Conservation (phyloP, 2,329 filamentous ascomycete genomes). For the Neofusicoccum kwambonambiense region DNA sequence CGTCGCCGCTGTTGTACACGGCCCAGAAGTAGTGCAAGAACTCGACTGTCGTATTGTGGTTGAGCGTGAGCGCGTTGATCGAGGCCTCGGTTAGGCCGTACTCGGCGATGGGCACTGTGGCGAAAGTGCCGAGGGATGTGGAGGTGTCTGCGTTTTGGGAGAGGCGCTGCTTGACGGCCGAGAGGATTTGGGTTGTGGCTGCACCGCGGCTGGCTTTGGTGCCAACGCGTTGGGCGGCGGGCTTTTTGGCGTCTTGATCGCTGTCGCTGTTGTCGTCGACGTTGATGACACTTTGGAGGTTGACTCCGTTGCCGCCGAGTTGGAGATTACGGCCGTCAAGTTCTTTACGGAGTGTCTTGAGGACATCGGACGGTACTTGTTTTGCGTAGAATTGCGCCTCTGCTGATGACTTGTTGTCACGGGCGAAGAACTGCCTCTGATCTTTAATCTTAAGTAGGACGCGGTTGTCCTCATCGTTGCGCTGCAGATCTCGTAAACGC, state of each 20-base stretch:
- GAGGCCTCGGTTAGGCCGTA: slow-evolving; percentile 43
- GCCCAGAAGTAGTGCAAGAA: slow-evolving; percentile 98
- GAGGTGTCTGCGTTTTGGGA: slow-evolving; percentile 51
- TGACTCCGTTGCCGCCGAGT: slow-evolving; percentile 35
- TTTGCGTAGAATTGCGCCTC: slow-evolving; percentile 61
- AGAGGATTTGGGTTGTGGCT: slow-evolving; percentile 66
- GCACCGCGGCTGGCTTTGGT: slow-evolving; percentile 65
- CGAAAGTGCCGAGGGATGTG: slow-evolving; percentile 26
- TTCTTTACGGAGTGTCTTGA: slow-evolving; percentile 63
- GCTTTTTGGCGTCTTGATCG: slow-evolving; percentile 57
- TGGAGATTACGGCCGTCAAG: slow-evolving; percentile 47
- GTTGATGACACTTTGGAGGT: slow-evolving; percentile 64
- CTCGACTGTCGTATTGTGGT: slow-evolving; percentile 89
- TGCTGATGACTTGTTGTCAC: slow-evolving; percentile 43
- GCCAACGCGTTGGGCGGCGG: slow-evolving; percentile 60
- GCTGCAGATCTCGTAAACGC: slow-evolving; percentile 75
- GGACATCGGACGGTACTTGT: slow-evolving; percentile 68
- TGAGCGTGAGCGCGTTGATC: slow-evolving; percentile 66
- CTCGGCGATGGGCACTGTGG: slow-evolving; percentile 29
- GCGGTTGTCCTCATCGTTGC: slow-evolving; percentile 69
- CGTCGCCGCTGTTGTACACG: slow-evolving; percentile 83
- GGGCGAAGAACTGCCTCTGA: slow-evolving; percentile 77
- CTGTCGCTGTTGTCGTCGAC: slow-evolving; percentile 65
- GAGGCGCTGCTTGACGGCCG: slow-evolving; percentile 62
- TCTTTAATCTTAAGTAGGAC: slow-evolving; percentile 86